Evolutionary conservation across 2,329 filamentous ascomycete genomes (phyloP).

Genomic region (Xylaria multiplex): DNA sequence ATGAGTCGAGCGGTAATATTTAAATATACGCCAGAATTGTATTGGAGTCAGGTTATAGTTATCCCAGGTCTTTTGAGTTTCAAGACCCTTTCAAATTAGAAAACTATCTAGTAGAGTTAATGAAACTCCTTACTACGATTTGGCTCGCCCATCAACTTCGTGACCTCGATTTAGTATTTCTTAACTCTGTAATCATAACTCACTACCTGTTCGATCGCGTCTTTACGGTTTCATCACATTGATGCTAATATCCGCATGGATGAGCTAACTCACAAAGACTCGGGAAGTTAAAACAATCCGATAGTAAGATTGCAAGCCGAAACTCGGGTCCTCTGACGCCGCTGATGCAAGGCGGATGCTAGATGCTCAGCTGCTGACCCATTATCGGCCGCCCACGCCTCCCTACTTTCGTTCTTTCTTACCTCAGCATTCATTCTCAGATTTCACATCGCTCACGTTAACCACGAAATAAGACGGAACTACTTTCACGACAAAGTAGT

Average conservation of each 20-base stretch:
- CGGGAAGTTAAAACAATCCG: not conserved
- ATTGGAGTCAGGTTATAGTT: slow-evolving; percentile 19
- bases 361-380: not conserved
- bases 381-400: not conserved
- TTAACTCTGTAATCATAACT: not conserved
- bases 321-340: not conserved
- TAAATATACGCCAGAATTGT: slow-evolving; percentile 14
- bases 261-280: not conserved
- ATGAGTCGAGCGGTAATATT: slow-evolving; percentile 21
- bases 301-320: not conserved
- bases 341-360: slow-evolving; percentile 9
- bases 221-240: not conserved
- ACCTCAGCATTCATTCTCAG: not conserved
- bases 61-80: slow-evolving; percentile 11
- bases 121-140: slow-evolving; percentile 4
- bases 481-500: not conserved
- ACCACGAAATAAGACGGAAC: not conserved
- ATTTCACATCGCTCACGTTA: not conserved
- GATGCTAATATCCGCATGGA: not conserved
- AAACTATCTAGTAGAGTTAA: not conserved
- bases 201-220: not conserved
- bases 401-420: not conserved
- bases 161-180: not conserved
- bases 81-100: slow-evolving; percentile 6
- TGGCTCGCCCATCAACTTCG: not conserved